Evolutionary conservation across 768 basidiomycete genomes (phyloP), one percentile per base, ranked within the genome.

Genomic region (Trametes cubensis): DNA sequence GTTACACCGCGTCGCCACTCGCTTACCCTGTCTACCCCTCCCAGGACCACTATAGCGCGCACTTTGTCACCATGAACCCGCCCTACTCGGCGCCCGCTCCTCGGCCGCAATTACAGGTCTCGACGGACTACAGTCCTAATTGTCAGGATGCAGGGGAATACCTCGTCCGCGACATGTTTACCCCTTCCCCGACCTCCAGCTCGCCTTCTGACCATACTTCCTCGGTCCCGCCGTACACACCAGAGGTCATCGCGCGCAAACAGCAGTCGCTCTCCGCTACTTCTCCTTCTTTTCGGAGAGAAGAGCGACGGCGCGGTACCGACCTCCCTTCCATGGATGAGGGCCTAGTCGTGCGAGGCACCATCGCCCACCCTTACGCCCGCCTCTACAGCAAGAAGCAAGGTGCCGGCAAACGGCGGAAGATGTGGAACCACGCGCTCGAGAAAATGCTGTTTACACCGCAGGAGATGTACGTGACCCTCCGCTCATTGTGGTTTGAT

Each of bases 401-500:
- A 48, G 81, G 81, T 50, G 78, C 81, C 6, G 63, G 63, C 14
- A 90, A 90, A 73, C 83, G 86, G 4, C 81, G 89, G 18, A 87
- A 85, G 69, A 87, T 88, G 17, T 92, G 90, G 90, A 87, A 86
- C 51, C 90, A 90, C 64, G 83, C 85, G 1, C 81, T 90, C 60
- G 90, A 92, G 73, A 90, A 90, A 70, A 78, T 79, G 15, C 77
- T 91, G 25, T 91, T 91, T 73, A 80, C 75, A 6, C 80, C 87
- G 0, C 81, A 83, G 50, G 89, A 92, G 71, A 69, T 92, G 87
- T 88, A 63, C 52, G 81, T 79, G 52, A 18, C 23, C 30, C 17
- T 25, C n/a, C 17, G 14, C 14, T 18, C 17, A 3, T 26, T n/a
- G 44, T 30, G 40, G 8, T 21, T 5, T 49, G 25, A 14, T 15